Percentiles rank a stretch among this genome's conserved stretches.
phyloP scores from a whole-genome alignment of 2,329 filamentous ascomycete genomes.

The Hirsutella thompsonii region DNA sequence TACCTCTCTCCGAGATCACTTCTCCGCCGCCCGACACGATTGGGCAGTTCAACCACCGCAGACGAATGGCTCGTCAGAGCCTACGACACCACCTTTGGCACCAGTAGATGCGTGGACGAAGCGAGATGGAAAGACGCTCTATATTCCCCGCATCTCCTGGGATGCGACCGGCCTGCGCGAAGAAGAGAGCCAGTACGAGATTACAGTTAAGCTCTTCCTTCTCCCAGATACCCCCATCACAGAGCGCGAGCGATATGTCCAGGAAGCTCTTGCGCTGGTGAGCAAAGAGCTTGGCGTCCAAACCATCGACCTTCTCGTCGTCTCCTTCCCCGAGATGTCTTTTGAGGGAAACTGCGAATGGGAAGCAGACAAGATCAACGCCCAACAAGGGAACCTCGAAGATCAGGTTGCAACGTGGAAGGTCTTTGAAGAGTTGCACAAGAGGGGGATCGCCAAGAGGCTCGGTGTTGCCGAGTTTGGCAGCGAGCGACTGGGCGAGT shows the following conservation, averaged over 20 bases:
- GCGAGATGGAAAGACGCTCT: conserved; percentile 46
- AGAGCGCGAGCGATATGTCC: conserved; percentile 55
- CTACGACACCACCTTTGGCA: conserved; percentile 13
- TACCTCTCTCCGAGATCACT: conserved; percentile 75
- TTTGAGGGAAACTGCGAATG: conserved; percentile 90
- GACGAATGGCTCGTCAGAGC: conserved; percentile 20
- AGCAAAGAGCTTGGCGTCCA: conserved; percentile 64
- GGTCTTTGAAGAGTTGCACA: conserved; percentile 60
- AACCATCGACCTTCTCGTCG: conserved; percentile 76
- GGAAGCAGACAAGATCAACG: conserved; percentile 51
- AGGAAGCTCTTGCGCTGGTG: conserved; percentile 70
- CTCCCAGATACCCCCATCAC: conserved; percentile 56
- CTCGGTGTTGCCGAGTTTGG: conserved; percentile 90
- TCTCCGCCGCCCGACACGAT: conserved; percentile 59
- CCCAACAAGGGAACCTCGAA: conserved; percentile 49
- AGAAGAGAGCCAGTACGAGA: conserved; percentile 76
- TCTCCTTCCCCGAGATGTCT: conserved; percentile 84
- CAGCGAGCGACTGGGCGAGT: conserved; percentile 64
- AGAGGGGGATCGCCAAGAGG: conserved; percentile 56
- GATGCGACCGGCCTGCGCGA: conserved; percentile 60
- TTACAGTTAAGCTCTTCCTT: conserved; percentile 93
- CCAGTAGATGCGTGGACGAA: conserved; percentile 53
- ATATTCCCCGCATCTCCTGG: conserved; percentile 69
- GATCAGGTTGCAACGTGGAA: conserved; percentile 58
- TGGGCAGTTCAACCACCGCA: conserved; percentile 23